These are phyloP conservation scores for Entomortierella parvispora DNA, from an alignment of 192 early-diverging fungal species.

Conservation along the genomic window DNA sequence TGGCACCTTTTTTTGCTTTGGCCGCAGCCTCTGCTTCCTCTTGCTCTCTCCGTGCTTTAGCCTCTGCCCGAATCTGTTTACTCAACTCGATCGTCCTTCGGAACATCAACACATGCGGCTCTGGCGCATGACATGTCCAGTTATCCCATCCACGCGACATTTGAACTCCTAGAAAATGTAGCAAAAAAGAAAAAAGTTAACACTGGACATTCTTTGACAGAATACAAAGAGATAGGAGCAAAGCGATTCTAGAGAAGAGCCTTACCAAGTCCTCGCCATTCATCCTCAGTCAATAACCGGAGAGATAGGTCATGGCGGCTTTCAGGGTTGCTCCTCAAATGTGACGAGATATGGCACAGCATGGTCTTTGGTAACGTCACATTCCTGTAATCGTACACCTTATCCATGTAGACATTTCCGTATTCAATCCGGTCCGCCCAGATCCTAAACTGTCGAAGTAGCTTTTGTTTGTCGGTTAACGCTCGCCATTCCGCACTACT, in stretches of 20 bases:
- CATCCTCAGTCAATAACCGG: constrained; percentile 3
- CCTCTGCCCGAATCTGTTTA: not conserved
- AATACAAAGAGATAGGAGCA: not conserved
- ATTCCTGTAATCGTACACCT: constrained; percentile 38
- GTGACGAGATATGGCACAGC: not conserved
- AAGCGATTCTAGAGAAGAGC: too few species aligned
- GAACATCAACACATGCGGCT: constrained; percentile 46
- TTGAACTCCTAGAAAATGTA: not conserved
- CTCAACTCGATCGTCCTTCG: constrained; percentile 11
- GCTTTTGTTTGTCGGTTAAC: not conserved
- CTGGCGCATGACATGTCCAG: constrained; percentile 33
- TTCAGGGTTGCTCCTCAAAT: not conserved
- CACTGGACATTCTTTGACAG: too few species aligned
- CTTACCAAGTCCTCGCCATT: constrained; percentile 27
- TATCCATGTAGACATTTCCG: constrained; percentile 18
- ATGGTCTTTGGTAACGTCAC: constrained; percentile 29
- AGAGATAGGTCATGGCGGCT: not conserved
- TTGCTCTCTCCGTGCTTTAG: not conserved
- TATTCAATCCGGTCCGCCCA: constrained; percentile 13
- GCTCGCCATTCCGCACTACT: too few species aligned
- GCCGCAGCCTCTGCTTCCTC: not conserved
- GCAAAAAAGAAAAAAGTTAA: not conserved
- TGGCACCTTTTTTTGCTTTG: not conserved
- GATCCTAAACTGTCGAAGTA: not conserved
- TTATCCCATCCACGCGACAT: constrained; percentile 41